These are phyloP conservation scores for Hygrophorus pudorinus DNA, from an alignment of 768 basidiomycete species.

Conservation along the genomic window DNA sequence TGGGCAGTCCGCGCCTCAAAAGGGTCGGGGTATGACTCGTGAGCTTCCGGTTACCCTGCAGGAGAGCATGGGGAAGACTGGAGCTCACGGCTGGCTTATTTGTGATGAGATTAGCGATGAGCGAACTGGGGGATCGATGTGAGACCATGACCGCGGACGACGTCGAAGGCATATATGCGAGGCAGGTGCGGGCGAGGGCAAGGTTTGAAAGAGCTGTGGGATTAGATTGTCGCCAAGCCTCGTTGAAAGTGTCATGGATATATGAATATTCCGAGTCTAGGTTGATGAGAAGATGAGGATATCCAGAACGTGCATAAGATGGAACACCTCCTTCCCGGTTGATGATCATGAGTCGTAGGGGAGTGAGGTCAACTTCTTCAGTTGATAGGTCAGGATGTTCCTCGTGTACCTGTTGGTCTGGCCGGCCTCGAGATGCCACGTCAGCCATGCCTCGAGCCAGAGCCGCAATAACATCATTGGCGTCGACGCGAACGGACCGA, in stretches of 20 bases:
- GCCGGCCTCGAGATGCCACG: conserved; percentile 24
- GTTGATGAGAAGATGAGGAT: conserved; percentile 95
- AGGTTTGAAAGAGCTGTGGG: conserved; percentile 86
- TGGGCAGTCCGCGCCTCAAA: conserved; percentile 78
- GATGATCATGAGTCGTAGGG: conserved; percentile 94
- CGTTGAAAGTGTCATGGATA: conserved; percentile 78
- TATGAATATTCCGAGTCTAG: conserved; percentile 77
- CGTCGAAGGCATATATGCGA: conserved; percentile 84
- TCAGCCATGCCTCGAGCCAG: conserved; percentile 81
- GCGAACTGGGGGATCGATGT: conserved; percentile 88
- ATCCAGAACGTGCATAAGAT: conserved; percentile 90
- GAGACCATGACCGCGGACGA: conserved; percentile 97
- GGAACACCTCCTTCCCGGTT: conserved; percentile 95
- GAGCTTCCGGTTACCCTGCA: conserved; percentile 78
- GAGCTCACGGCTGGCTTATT: conserved; percentile 96
- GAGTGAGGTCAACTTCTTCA: conserved; percentile 73
- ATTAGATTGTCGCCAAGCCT: conserved; percentile 64
- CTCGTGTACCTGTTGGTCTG: conserved; percentile 21
- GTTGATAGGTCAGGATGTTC: conserved; percentile 24
- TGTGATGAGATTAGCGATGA: conserved; percentile 96
- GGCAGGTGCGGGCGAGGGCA: conserved; percentile 73
- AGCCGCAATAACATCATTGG: conserved; percentile 83
- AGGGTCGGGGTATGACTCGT: conserved; percentile 90
- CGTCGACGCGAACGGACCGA: conserved; percentile 73
- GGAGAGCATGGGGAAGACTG: conserved; percentile 86